Base-by-base conservation (phyloP, 208 protist species). In the Crithidia thermophila region DNA sequence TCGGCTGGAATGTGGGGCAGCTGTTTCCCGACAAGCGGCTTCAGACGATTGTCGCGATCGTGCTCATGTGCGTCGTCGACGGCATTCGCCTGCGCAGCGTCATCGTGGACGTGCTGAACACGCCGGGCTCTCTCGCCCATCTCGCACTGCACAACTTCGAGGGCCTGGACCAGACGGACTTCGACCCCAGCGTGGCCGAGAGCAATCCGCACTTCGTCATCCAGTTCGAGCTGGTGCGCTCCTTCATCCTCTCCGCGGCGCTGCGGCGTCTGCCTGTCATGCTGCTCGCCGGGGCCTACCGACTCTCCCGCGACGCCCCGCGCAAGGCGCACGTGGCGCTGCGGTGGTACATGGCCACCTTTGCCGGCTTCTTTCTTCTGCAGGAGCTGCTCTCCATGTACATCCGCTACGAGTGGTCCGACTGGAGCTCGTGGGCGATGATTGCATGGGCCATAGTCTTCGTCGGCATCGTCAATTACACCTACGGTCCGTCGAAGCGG, bases 261-360 rank as follows among this genome's bases (percentile, higher is more conserved):
- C 30, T 72, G 16, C 58, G 58, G 9, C 77, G 77, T 21, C 28
- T 88, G 14, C 86, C 85, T 8, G 59, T 77, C 2, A 52, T 89
- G 18, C 30, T 84, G 23, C 33, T 92, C 8, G 78, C 75, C 40
- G 80, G 37, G 21, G 58, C 36, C 18, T 94, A 85, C 37, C 86
- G 88, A 37, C 42, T 91, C 20, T 36, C 75, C 11, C 72, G 85
- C 36, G 91, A 96, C 65, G 82, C 83, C 6, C 82, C 77, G 9
- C 73, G 81, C 21, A 79, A 73, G 21, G 74, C 74, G 25, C 79
- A 93, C 71, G 83, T 82, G 28, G 77, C 78, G 9, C 67, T 94
- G 39, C 88, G 91, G 10, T 96, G 91, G 89, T 91, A 96, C 72
- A 78, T 91, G 75, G 79, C 82, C 23, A 96, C 91, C 21, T 33